Base-by-base conservation (phyloP, 129 eudicot species). In the Saussurea involucrata region DNA sequence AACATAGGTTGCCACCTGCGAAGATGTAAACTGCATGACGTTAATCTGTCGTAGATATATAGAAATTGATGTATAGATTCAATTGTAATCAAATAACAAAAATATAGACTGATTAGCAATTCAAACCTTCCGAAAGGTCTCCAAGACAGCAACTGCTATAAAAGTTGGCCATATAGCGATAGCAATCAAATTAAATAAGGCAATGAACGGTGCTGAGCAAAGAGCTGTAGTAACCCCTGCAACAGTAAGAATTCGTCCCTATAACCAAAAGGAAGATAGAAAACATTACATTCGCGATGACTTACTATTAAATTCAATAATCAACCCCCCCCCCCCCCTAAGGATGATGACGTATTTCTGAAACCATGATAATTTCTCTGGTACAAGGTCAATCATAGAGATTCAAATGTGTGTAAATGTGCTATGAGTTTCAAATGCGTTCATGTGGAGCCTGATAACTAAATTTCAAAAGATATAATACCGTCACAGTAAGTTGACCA, bases 401-500 rank as follows among this genome's bases (percentile, higher is more conserved):
- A 18, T 69, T 40, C 49, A 40, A 40, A 40, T 40, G 49, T 40
- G 17, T 11, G 3, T 40, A 37, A 37, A 37, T 37, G 44, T 37
- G 12, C 10, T 9, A 9, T 10, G 49, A 40, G 49, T 40, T 40
- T 40, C 0, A 44, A 44, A 13, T 44, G 57, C 5, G 5, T 44
- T 44, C 57, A 44, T 44, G 6, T 44, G 57, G 57, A 13, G 57
- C 57, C 57, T 27, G 18, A 36, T 27, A 55, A 77, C 69, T 28
- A 44, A 37, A 20, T 34, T 69, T 76, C 18, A 27, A 42, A 28
- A 21, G 24, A 34, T 33, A 77, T 27, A 71, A 60, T 88, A 93
- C 98, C 89, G 98, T 93, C 70, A 90, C 78, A 79, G 95, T 86
- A 69, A 93, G 96, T 72, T 93, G 98, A 74, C 98, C 98, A 37